A percentile compares a stretch with the other conserved stretches of the same genome.
Conservation (phyloP, 768 basidiomycete species). For the Hortiboletus flavorubellus region DNA sequence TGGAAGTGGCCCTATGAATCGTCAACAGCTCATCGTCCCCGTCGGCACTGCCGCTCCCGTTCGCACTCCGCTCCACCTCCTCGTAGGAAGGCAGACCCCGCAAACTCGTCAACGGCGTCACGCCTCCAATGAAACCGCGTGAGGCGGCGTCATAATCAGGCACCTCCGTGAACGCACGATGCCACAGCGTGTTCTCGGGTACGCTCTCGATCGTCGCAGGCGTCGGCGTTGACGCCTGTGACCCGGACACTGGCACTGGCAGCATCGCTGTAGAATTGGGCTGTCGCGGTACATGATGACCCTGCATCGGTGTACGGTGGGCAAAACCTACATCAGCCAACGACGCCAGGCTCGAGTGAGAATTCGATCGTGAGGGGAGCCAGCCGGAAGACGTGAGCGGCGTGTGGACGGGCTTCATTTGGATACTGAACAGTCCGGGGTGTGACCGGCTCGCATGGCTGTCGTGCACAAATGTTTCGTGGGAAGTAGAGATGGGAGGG, state of each 20-base stretch:
- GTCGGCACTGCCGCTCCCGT: neutral
- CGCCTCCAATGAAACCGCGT: constrained; percentile 86
- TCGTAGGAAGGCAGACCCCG: constrained; percentile 85
- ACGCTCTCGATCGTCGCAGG: constrained; percentile 16
- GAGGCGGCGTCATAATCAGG: constrained; percentile 85
- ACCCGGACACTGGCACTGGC: neutral
- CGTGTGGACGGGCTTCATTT: constrained; percentile 58
- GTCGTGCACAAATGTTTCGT: constrained; percentile 53
- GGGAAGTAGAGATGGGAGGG: constrained; percentile 19
- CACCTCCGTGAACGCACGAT: constrained; percentile 69
- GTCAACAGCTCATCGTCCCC: constrained; percentile 10
- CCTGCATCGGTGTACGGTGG: constrained; percentile 6
- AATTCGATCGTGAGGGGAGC: constrained; percentile 37
- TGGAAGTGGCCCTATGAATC: neutral
- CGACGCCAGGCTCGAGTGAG: constrained; percentile 30
- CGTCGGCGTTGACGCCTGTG: constrained; percentile 2
- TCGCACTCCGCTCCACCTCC: constrained; percentile 43
- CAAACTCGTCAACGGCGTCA: constrained; percentile 78
- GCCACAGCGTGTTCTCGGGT: constrained; percentile 40
- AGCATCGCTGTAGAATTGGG: neutral
- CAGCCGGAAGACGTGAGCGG: constrained; percentile 41
- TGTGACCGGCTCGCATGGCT: constrained; percentile 49
- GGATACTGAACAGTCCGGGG: constrained; percentile 50
- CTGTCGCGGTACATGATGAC: neutral
- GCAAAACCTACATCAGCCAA: neutral